Evolutionary conservation across 306 rosid species (phyloP), one percentile per base, ranked within the genome.

Genomic region (Lupinus albus): DNA sequence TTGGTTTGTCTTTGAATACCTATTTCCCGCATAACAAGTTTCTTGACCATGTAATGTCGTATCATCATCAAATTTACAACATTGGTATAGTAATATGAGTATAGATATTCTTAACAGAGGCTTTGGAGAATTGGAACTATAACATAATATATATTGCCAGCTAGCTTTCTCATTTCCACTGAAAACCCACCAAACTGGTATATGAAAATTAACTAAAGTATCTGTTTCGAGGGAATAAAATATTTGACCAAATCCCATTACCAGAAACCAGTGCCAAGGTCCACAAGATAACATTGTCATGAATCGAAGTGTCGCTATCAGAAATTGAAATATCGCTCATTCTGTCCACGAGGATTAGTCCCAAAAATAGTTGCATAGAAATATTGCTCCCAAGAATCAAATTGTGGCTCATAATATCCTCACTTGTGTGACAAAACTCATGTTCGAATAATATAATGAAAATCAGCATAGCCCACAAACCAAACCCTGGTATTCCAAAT

Each of bases 181-280:
- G 20, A 21, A 11, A 33, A 17, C 62, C 47, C 60, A 7, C 42
- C 59, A 13, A 56, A 56, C 12, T 41, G 62, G 14, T 11, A 39
- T 12, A 14, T 35, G 48, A 47, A 59, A 64, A 11, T 54, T 44
- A 49, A 39, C 13, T 18, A 18, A 67, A 5, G 8, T 4, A 48
- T 5, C 4, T 8, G 48, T 28, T 55, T 54, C 15, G 21, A 25
- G 18, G 33, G 20, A 17, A 47, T 15, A 45, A 36, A 46, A 17
- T 8, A 18, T 28, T 45, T 30, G 64, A 45, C 8, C 3, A 16
- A 32, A 3, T 48, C 44, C 12, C 52, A 12, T 50, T 15, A 61
- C 78, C 80, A 11, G 80, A 65, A 39, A 73, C 71, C 78, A 66
- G 72, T 72, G 25, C 8, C 68, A 53, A 53, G 68, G 49, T 64